Percentiles rank a stretch among this genome's conserved stretches.
phyloP scores from a whole-genome alignment of 306 rosid genomes.

The Inga oerstediana region DNA sequence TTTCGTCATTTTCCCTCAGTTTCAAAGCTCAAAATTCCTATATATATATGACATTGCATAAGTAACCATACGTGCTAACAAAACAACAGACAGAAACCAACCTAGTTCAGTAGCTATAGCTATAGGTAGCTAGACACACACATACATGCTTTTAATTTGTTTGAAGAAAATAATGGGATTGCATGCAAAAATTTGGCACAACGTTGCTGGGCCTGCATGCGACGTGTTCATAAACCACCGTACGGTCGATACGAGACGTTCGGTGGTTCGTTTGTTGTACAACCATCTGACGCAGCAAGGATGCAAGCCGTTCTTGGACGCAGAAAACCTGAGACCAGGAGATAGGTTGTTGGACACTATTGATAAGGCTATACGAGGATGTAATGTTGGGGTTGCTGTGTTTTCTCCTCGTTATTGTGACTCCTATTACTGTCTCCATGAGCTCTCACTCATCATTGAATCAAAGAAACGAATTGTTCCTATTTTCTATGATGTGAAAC shows the following conservation, averaged over 20 bases:
- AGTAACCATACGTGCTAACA: not conserved
- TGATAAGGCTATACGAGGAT: conserved; percentile 38
- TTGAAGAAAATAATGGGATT: not conserved
- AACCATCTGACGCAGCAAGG: conserved; percentile 43
- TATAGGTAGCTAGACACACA: not conserved
- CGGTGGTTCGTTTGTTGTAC: conserved; percentile 51
- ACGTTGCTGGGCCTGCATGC: conserved; percentile 23
- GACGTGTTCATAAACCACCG: conserved; percentile 68
- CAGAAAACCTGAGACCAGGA: conserved; percentile 60
- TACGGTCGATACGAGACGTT: conserved; percentile 52
- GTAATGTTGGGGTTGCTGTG: conserved; percentile 55
- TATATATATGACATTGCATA: not conserved
- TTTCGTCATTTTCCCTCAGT: not conserved
- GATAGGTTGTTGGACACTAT: conserved; percentile 54
- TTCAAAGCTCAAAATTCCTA: not conserved
- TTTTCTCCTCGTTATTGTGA: conserved; percentile 63
- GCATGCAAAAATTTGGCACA: not conserved
- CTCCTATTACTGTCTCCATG: conserved; percentile 55
- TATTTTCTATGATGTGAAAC: not conserved
- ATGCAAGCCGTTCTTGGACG: conserved; percentile 48
- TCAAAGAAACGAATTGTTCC: conserved; percentile 2
- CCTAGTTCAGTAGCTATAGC: not conserved
- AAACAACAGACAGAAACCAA: not conserved
- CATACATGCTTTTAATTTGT: not conserved
- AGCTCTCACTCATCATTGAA: conserved; percentile 43